These are phyloP conservation scores for Drosera spatulata DNA, from an alignment of 179 eudicot species.

Conservation along the genomic window DNA sequence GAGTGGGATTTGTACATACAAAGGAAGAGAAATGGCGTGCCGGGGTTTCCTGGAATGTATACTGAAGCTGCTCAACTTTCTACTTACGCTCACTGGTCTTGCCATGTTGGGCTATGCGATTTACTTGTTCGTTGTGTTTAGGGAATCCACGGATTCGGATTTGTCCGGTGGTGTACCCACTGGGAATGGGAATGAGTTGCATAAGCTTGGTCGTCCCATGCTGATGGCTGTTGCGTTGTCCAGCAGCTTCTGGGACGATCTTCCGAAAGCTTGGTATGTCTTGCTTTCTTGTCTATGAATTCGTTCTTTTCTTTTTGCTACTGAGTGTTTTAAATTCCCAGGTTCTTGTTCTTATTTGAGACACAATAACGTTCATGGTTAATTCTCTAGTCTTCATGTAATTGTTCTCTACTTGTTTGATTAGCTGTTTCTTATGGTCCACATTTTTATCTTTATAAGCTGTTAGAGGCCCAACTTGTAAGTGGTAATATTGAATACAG, in stretches of 20 bases:
- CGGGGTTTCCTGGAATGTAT: slow-evolving; percentile 77
- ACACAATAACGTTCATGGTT: not conserved
- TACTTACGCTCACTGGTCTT: slow-evolving; percentile 65
- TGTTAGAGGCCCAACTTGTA: no score
- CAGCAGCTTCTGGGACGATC: slow-evolving; percentile 46
- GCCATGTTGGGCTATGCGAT: slow-evolving; percentile 89
- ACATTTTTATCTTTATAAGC: no score
- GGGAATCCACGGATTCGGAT: slow-evolving; percentile 26
- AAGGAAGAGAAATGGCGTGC: slow-evolving; percentile 52
- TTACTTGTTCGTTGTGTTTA: slow-evolving; percentile 78
- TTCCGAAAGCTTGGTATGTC: slow-evolving; percentile 74
- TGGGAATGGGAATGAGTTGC: slow-evolving; percentile 27
- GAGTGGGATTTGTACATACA: no score
- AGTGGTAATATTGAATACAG: no score
- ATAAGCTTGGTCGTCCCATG: slow-evolving; percentile 81
- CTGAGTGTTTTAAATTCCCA: no score
- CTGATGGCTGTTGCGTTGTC: slow-evolving; percentile 52
- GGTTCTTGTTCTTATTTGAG: not conserved
- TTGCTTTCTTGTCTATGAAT: not conserved
- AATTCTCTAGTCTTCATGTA: not conserved
- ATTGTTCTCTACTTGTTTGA: no score
- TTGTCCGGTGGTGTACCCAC: slow-evolving; percentile 22
- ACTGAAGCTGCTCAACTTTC: slow-evolving; percentile 75
- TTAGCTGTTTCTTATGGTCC: no score
- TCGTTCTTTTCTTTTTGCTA: not conserved